A percentile compares a stretch with the other conserved stretches of the same genome.
Evolutionary conservation across 169 alveolate genomes (phyloP).

Genomic region (Prorocentrum cordatum): DNA sequence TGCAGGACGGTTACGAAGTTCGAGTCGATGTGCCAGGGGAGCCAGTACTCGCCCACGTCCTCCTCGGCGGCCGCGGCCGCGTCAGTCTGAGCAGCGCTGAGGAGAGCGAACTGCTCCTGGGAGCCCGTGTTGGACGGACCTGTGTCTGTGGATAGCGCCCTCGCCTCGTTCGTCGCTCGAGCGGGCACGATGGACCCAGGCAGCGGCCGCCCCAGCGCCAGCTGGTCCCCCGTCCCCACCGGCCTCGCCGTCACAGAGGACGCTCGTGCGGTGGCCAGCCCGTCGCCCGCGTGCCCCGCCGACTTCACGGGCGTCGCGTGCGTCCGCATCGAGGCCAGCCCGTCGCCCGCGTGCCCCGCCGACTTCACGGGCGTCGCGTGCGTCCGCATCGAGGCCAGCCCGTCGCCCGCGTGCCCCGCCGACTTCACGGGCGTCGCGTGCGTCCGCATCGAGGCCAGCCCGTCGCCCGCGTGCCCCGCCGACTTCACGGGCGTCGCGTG

Average conservation of each 20-base stretch:
- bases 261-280: not conserved
- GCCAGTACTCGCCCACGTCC: conserved; percentile 42
- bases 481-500: conserved; percentile 22
- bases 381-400: conserved; percentile 23
- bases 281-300: not conserved
- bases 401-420: conserved; percentile 46
- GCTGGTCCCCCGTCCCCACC: not conserved
- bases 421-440: too few relatives aligned
- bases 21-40: conserved; percentile 66
- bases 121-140: too few relatives aligned
- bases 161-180: too few relatives aligned
- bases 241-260: not conserved
- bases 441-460: conserved; percentile 60
- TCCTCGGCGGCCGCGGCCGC: not conserved
- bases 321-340: conserved; percentile 2
- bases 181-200: not conserved
- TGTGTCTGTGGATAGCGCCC: too few relatives aligned
- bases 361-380: conserved; percentile 15
- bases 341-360: conserved; percentile 22
- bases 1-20: conserved; percentile 54
- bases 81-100: not conserved
- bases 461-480: conserved; percentile 49
- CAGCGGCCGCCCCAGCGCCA: not conserved
- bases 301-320: not conserved
- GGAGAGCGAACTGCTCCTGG: too few relatives aligned